Evolutionary conservation across 176 grass and related monocot genomes (phyloP), one percentile per base, ranked within the genome.

Genomic region (Themeda triandra): DNA sequence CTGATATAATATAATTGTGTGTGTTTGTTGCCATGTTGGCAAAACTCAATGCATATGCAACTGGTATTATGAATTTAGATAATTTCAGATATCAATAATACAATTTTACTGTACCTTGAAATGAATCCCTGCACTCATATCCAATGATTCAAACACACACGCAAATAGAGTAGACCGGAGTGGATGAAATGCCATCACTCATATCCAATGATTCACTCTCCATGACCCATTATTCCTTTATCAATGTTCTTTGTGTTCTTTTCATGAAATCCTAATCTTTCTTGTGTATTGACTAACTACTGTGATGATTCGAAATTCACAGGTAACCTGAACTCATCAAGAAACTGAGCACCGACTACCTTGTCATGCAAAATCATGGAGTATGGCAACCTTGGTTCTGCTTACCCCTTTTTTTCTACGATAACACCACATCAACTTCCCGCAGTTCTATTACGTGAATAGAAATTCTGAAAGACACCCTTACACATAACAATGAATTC

Each of bases 301-400:
- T n/a, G n/a, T 32, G 25, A 11, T 6, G 45, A 66, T 46, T 51
- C n/a, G 29, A 54, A 54, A 54, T 92, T 85, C 53, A 8, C 91
- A 95, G 91, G 71, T 95, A 90, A 62, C 41, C 23, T 79, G 80
- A 95, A 21, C 88, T 98, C 74, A 80, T 95, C 72, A 77, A 84
- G 86, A 95, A 95, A 89, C 73, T 94, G 39, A 95, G 93, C 77
- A 98, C 83, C 77, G 83, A 83, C 54, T 93, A 91, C 77, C 89
- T 98, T 70, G 90, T 90, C 62, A 94, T 98, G 91, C 91, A 98
- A 95, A 95, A 95, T 83, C 96, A n/a, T 78, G 89, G 2, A 76
- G 89, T 95, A 90, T 86, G 27, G 25, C 31, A 86, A 63, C 6
- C 10, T 63, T 69, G 37, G 23, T 70, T 42, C 64, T 33, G 41